phyloP scores from a whole-genome alignment of 768 basidiomycete genomes.

The Hydnum rufescens region DNA sequence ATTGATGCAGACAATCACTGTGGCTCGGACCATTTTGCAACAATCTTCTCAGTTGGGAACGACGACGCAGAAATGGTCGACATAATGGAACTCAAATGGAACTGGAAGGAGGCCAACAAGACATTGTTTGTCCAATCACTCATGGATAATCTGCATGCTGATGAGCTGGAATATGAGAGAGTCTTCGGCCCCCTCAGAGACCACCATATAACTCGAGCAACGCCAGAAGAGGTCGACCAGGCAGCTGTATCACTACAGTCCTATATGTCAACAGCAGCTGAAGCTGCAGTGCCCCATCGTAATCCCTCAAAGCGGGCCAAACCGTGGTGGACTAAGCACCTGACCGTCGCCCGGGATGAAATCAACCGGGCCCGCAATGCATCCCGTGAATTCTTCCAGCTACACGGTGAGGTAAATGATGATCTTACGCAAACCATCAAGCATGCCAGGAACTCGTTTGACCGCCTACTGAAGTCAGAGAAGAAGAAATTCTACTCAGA shows the following conservation, averaged over 20 bases:
- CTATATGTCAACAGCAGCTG: not conserved
- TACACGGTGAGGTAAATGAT: not conserved
- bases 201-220: not conserved
- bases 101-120: not conserved
- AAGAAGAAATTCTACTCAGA: not conserved
- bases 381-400: too few relatives aligned
- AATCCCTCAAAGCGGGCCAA: not conserved
- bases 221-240: not conserved
- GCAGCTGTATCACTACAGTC: not conserved
- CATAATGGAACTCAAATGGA: not conserved
- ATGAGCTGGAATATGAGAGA: not conserved
- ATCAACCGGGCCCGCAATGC: too few relatives aligned
- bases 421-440: not conserved
- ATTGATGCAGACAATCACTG: not conserved
- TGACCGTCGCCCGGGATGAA: not conserved
- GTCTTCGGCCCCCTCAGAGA: not conserved
- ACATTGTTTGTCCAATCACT: not conserved
- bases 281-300: not conserved
- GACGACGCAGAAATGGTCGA: not conserved
- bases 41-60: not conserved
- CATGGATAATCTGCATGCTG: not conserved
- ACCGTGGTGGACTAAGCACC: not conserved
- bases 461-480: not conserved
- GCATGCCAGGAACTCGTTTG: not conserved
- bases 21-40: constrained; percentile 2